Evolutionary conservation across 1,139 yeast genomes (phyloP), one percentile per base, ranked within the genome.

Genomic region (Zygosaccharomyces sapae): DNA sequence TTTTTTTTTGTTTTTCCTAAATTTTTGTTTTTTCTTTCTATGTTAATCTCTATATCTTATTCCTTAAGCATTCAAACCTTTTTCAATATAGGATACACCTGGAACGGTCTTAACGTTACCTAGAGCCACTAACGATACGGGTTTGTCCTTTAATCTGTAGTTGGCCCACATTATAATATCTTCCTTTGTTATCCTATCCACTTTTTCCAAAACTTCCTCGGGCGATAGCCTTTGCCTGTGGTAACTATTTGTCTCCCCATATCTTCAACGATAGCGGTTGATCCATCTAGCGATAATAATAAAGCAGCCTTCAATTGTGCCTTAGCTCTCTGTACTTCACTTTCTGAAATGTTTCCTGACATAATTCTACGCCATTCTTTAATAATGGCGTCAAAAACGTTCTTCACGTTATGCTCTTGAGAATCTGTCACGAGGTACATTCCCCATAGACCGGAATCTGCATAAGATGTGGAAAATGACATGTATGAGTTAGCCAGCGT

Each of bases 391-490:
- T 84, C 81, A 33, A 87, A 77, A 45, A 83, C 74, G 20, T 80
- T 71, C 58, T 79, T 81, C 61, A 86, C 80, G 58, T 89, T 72
- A 18, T 82, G 79, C 53, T 76, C 76, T 58, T 77, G 79, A 57
- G 80, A 77, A 57, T 90, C 97, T 22, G 95, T 81, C 12, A 90
- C 89, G 55, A 92, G 76, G 67, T 92, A 92, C 60, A 90, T 85
- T 33, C 99, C 99, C 96, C 97, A 89, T 47, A 92, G 74, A 3
- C 99, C 99, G 5, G 97, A 86, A 69, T 92, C 99, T 7, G 96
- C 90, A 70, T 92, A 92, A 2, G 96, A 87, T 4, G 99, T 94
- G 24, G 96, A 87, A 70, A 90, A 92, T 2, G 97, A 89, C 95
- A 89, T 84, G 71, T 85, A 92, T 4, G 96, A 86, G 70, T 92